Evolutionary conservation across 352 stramenopile genomes (phyloP), one percentile per base, ranked within the genome.

Genomic region (Blastocystis sp.): DNA sequence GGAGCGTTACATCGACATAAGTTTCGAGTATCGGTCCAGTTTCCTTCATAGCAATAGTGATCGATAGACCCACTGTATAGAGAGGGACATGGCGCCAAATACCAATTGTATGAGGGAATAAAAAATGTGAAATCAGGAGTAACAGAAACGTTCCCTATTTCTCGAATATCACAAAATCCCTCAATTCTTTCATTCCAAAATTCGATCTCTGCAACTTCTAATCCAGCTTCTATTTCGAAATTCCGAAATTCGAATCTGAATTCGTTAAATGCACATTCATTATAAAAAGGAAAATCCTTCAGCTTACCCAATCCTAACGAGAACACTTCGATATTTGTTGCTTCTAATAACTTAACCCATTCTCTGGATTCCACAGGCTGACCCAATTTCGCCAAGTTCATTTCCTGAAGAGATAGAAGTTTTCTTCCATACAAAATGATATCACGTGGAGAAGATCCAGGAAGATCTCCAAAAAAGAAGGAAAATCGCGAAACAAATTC

Each of bases 141-240:
- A 20, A 34, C 16, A 30, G 26, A n/a, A 34, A 13, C 37, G 3
- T 3, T 3, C 11, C 18, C n/a, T 20, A 81, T 26, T n/a, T 81
- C 55, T 24, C 65, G 41, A 18, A 56, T 65, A 63, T 81, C 41
- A 26, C 70, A 81, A 41, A 81, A 81, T n/a, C 70, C 70, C n/a
- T 26, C 41, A 81, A 66, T 56, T 18, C 11, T n/a, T 13, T 18
- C 24, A 41, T 18, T 39, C 20, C 20, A 5, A 26, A 81, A 81
- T 13, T 64, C 18, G 18, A 81, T 24, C 54, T 81, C 70, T 6
- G 47, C 70, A 16, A 81, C 65, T 64, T 81, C 70, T 41, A 81
- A 81, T 6, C 70, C 70, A 11, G 41, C 11, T 20, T 30, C 45
- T 16, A 63, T 45, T 56, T 81, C 70, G 39, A 30, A 64, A 16